Base-by-base conservation (phyloP, 2,329 filamentous ascomycete species). In the Aaosphaeria arxii region DNA sequence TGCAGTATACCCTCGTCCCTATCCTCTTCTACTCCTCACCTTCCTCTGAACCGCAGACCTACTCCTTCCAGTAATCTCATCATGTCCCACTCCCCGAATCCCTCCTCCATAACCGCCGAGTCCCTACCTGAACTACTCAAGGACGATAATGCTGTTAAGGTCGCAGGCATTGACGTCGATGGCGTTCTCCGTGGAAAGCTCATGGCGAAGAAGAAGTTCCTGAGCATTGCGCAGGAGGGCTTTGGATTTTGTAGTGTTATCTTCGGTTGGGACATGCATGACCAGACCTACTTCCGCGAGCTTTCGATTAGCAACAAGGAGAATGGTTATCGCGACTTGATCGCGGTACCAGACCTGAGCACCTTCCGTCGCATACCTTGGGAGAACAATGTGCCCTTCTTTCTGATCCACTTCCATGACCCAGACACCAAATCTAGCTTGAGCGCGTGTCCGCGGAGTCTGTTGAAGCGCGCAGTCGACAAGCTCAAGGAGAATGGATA, bases 221-320 rank as follows among this genome's bases (percentile, higher is more conserved):
- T 96, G 35, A 89, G 88, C 30, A 82, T 96, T 45, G 86, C 86
- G n/a, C 72, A 82, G 39, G 80, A 84, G 40, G 91, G 91, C 44
- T 96, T 96, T 61, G 91, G 91, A 46, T 96, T 96, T 77, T 96
- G 91, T 77, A 94, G 88, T 17, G 90, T 96, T 57, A 84, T 96
- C 56, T 96, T 95, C 63, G 91, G 91, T 67, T 96, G 91, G 91
- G 91, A 96, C 72, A 95, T 96, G 89, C 91, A 96, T 71, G 91
- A 96, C 65, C 80, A 84, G 75, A 95, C 89, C 7, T 96, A 96
- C 71, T 86, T 89, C 68, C 84, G 81, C 59, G 91, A 96, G 73
- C 81, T 96, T 54, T 82, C 82, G 63, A 87, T 96, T 69, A 94
- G 89, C 73, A 96, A 95, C 74, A 88, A 88, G 58, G 86, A 89